A percentile compares a stretch with the other conserved stretches of the same genome.
These are phyloP conservation scores for Rosa lucieae DNA, from an alignment of 306 rosid genomes.

Conservation along the genomic window DNA sequence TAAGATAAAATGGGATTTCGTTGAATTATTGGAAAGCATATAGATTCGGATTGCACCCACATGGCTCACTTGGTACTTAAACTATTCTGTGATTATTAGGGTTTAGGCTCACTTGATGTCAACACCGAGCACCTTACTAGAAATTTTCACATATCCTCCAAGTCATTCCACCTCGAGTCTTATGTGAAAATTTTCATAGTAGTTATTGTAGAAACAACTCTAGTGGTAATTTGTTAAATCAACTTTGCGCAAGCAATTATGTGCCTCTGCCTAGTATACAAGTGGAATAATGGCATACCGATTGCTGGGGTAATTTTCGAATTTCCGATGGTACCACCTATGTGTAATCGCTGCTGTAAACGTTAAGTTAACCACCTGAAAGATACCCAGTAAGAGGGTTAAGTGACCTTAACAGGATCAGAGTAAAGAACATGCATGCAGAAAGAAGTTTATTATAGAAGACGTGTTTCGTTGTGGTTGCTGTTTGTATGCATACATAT, in stretches of 20 bases:
- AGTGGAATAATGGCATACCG: slow-evolving; percentile 65
- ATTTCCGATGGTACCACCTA: slow-evolving; percentile 71
- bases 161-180: not conserved
- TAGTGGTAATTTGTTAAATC: not conserved
- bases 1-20: too few species aligned
- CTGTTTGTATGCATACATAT: not conserved
- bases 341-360: slow-evolving; percentile 87
- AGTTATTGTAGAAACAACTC: not conserved
- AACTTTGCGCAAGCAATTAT: not conserved
- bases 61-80: too few species aligned
- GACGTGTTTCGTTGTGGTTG: not conserved
- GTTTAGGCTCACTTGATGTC: too few species aligned
- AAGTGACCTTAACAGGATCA: not conserved
- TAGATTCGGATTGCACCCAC: too few species aligned
- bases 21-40: too few species aligned
- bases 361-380: slow-evolving; percentile 67
- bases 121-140: too few species aligned
- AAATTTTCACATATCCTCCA: too few species aligned
- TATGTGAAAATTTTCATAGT: not conserved
- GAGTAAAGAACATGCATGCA: not conserved
- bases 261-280: slow-evolving; percentile 35
- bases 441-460: not conserved
- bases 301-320: slow-evolving; percentile 65
- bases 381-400: not conserved
- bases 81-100: too few species aligned